These are phyloP conservation scores for Lepiota brunneoincarnata DNA, from an alignment of 768 basidiomycete genomes.

Conservation along the genomic window DNA sequence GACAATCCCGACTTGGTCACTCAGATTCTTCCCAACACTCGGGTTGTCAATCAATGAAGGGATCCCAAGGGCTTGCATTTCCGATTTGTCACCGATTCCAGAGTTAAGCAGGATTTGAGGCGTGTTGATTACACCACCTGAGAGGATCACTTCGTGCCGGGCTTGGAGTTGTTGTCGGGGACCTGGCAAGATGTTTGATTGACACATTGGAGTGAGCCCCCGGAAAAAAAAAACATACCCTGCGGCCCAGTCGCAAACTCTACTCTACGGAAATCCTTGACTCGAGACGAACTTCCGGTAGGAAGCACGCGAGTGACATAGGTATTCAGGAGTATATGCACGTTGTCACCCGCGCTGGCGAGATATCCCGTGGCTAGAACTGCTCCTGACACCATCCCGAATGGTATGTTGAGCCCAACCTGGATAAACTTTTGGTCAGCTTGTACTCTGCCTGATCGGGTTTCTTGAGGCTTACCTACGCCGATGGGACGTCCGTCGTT, in stretches of 20 bases:
- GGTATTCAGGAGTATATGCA: constrained; percentile 18
- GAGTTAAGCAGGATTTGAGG: constrained; percentile 21
- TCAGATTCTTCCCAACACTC: constrained; percentile 16
- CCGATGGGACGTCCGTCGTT: constrained; percentile 40
- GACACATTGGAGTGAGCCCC: no score
- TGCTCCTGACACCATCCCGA: constrained; percentile 4
- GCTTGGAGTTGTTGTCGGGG: constrained; percentile 13
- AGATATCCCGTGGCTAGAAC: constrained; percentile 14
- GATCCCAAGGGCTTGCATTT: constrained; percentile 10
- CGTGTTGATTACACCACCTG: constrained; percentile 27
- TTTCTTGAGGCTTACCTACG: constrained; percentile 28
- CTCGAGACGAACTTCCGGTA: neutral
- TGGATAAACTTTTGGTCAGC: neutral
- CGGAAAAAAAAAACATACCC: neutral
- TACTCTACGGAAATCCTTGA: constrained; percentile 12
- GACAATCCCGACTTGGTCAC: constrained; percentile 11
- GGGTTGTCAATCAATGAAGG: constrained; percentile 13
- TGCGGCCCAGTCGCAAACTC: constrained; percentile 9
- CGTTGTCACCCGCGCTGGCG: constrained; percentile 16
- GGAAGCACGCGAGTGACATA: constrained; percentile 17
- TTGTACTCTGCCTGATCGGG: neutral
- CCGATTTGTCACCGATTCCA: constrained; percentile 19
- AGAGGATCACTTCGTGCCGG: constrained; percentile 26
- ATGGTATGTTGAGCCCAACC: constrained; percentile 7
- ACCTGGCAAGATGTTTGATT: no score